These are phyloP conservation scores for Lichtheimia corymbifera DNA, from an alignment of 371 early-diverging fungal genomes.

Conservation along the genomic window DNA sequence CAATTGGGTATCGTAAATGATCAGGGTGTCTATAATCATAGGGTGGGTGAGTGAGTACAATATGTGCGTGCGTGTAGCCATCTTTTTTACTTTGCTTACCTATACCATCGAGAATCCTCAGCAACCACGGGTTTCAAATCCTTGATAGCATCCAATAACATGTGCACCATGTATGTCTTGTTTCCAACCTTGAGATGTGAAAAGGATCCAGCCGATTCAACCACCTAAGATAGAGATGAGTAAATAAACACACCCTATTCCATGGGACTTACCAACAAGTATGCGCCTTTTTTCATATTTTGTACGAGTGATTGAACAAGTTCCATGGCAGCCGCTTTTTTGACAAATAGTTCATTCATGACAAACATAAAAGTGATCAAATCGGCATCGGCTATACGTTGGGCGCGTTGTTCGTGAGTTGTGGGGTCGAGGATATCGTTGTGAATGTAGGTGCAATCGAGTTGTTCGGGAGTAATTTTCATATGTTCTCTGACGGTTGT, in stretches of 20 bases:
- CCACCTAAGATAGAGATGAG: conserved; percentile 50
- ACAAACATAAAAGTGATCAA: conserved; percentile 89
- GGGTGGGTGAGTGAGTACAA: not conserved
- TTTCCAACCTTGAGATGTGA: conserved; percentile 80
- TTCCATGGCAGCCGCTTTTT: conserved; percentile 74
- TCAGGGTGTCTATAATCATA: conserved; percentile 45
- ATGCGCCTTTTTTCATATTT: conserved; percentile 66
- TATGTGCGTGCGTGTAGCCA: not conserved
- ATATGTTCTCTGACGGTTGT: conserved; percentile 29
- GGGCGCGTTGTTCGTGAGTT: conserved; percentile 21
- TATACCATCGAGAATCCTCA: conserved; percentile 84
- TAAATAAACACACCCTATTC: not conserved
- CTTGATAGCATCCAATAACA: conserved; percentile 81
- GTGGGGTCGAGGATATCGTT: conserved; percentile 51
- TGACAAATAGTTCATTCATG: conserved; percentile 86
- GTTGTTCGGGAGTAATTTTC: conserved; percentile 31
- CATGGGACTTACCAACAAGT: conserved; percentile 62
- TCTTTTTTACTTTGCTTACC: conserved; percentile 42
- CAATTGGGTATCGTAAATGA: conserved; percentile 72
- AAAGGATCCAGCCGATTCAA: conserved; percentile 94
- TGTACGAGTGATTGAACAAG: conserved; percentile 71
- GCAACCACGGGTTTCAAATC: conserved; percentile 66
- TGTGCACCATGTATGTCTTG: conserved; percentile 84
- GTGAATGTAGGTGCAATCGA: conserved; percentile 39
- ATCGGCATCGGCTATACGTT: conserved; percentile 60